phyloP scores from a whole-genome alignment of 345 rosid species.

The Lepidium africanum region DNA sequence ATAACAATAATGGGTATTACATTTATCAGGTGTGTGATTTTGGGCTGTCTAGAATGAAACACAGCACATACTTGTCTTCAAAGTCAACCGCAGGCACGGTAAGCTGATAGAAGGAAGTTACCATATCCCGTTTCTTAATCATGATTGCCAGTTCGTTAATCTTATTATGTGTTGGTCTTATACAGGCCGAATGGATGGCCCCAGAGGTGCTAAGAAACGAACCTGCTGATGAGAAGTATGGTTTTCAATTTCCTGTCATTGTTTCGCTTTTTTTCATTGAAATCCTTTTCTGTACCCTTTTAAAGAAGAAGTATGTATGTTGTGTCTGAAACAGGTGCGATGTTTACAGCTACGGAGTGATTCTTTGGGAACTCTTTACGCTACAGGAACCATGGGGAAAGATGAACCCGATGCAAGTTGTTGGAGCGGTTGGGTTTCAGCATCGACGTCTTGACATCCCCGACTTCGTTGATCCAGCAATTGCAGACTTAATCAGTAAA shows the following conservation, averaged over 20 bases:
- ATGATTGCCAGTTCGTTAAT: background rate
- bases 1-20: background rate
- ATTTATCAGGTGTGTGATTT: slow-evolving; percentile 75
- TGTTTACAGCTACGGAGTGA: slow-evolving; percentile 96
- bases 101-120: slow-evolving; percentile 24
- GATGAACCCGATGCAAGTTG: slow-evolving; percentile 99
- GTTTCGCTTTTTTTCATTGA: background rate
- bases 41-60: slow-evolving; percentile 87
- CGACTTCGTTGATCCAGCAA: slow-evolving; percentile 50
- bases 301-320: background rate
- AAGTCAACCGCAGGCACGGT: slow-evolving; percentile 97
- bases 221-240: slow-evolving; percentile 93
- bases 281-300: background rate
- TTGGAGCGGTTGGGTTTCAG: slow-evolving; percentile 97
- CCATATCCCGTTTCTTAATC: background rate
- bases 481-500: slow-evolving; percentile 66
- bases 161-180: background rate
- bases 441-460: slow-evolving; percentile 95
- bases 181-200: slow-evolving; percentile 99
- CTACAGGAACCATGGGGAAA: slow-evolving; percentile 95
- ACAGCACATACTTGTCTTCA: slow-evolving; percentile 89
- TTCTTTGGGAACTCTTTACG: slow-evolving; percentile 84
- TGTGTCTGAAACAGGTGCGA: slow-evolving; percentile 59
- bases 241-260: background rate
- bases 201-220: slow-evolving; percentile 97